Conservation (phyloP, 345 rosid species). For the Eucalyptus fibrosa region DNA sequence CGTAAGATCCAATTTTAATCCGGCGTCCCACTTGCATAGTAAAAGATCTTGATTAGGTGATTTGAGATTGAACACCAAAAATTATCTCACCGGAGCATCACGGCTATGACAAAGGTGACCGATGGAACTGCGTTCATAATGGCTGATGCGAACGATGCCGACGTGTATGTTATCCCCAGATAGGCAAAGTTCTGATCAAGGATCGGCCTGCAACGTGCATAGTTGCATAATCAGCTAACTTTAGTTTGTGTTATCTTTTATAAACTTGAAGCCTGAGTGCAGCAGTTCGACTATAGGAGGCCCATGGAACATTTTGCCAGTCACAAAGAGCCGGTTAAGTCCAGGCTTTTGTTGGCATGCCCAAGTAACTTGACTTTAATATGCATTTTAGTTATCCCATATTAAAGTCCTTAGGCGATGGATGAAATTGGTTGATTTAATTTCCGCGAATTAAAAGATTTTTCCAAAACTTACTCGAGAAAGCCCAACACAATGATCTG, state of each 20-base stretch:
- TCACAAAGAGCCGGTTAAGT: background rate
- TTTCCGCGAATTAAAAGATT: background rate
- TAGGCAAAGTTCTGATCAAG: slow-evolving; percentile 61
- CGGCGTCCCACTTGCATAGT: background rate
- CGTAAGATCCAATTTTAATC: background rate
- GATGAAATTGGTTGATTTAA: background rate
- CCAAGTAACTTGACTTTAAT: background rate
- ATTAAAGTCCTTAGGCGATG: background rate
- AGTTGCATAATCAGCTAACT: background rate
- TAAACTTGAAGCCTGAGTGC: background rate
- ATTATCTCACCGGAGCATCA: slow-evolving; percentile 33
- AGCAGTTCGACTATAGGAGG: background rate
- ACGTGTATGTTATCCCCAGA: slow-evolving; percentile 59
- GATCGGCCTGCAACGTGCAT: slow-evolving; percentile 34
- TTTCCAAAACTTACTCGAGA: slow-evolving; percentile 34
- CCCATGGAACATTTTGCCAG: background rate
- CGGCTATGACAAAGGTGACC: slow-evolving; percentile 55
- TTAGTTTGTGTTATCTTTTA: background rate
- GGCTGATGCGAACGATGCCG: slow-evolving; percentile 62
- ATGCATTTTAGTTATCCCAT: background rate
- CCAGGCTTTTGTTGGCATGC: background rate
- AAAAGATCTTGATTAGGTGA: background rate
- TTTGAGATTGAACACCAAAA: background rate
- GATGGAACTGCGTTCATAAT: slow-evolving; percentile 76
- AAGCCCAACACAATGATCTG: slow-evolving; percentile 52